Evolutionary conservation across 441 rosid genomes (phyloP), one percentile per base, ranked within the genome.

Genomic region (Erodium moschatum): DNA sequence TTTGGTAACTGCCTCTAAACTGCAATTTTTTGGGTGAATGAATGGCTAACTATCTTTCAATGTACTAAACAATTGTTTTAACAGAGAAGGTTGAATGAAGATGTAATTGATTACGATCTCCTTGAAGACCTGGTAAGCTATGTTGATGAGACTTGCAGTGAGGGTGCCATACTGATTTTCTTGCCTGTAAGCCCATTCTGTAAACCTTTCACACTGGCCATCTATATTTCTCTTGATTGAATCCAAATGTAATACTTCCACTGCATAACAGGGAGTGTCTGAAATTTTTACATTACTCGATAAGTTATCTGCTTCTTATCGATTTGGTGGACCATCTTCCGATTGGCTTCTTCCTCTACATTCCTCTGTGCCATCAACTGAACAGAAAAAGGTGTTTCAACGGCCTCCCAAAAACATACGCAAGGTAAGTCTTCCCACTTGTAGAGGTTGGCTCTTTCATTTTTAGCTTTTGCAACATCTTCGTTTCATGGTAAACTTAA

Each of bases 291-390:
- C 72, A 79, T 78, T 93, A 75, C 81, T 82, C 46, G 96, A 90
- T 83, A 86, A 86, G 73, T 80, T 93, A 79, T 81, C 82, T 74
- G 94, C 87, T 77, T 85, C 96, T 72, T 88, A 87, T 78, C 91
- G 82, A 66, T 93, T 90, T 84, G 85, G 94, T 76, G 98, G 97
- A 66, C 73, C 80, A 74, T 82, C 91, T 64, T 84, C 86, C 46
- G 89, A 93, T 72, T 93, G 97, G 98, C 80, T 90, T 77, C 87
- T 90, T 72, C 95, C 97, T 71, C 76, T 90, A 76, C 98, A 93
- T 85, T 90, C 98, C 63, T 89, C 94, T 62, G 71, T 89, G 73
- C 87, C 96, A 69, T 82, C 98, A 65, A 72, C 76, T 52, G 96
- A 89, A 72, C 96, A 89, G 71, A 87, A 81, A 79, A 89, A 80